Evolutionary conservation across 306 rosid species (phyloP).

Genomic region (Lotus japonicus): DNA sequence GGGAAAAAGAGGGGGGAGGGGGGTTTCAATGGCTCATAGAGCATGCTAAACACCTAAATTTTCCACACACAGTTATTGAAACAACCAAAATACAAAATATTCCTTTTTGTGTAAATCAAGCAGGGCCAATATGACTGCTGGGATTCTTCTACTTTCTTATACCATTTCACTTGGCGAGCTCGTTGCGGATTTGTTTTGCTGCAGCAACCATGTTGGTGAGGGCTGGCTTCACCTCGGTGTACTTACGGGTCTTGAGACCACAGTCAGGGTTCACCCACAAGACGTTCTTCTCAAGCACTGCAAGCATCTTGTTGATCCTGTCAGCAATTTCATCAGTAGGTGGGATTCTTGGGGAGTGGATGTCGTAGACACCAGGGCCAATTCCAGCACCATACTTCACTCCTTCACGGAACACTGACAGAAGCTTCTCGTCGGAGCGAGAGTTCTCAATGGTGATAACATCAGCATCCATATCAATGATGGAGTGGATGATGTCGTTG

Average conservation of each 20-base stretch:
- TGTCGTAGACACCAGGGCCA: slow-evolving; percentile 93
- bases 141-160: slow-evolving; percentile 6
- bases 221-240: slow-evolving; percentile 79
- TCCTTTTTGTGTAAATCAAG: background rate
- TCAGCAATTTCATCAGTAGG: slow-evolving; percentile 89
- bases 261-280: slow-evolving; percentile 97
- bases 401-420: slow-evolving; percentile 96
- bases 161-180: slow-evolving; percentile 63
- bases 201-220: slow-evolving; percentile 77
- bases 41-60: slow-evolving; percentile 32
- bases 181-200: slow-evolving; percentile 72
- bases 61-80: slow-evolving; percentile 47
- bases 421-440: slow-evolving; percentile 86
- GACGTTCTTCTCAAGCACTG: slow-evolving; percentile 86
- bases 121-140: background rate
- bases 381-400: slow-evolving; percentile 95
- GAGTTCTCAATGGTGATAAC: slow-evolving; percentile 96
- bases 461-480: slow-evolving; percentile 88
- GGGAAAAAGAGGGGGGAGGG: background rate
- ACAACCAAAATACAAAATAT: slow-evolving; percentile 27
- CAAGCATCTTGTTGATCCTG: slow-evolving; percentile 90
- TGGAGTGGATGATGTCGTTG: slow-evolving; percentile 89
- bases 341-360: slow-evolving; percentile 93
- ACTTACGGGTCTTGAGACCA: slow-evolving; percentile 93
- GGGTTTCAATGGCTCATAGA: slow-evolving; percentile 29